Base-by-base conservation (phyloP, 2,329 filamentous ascomycete species). In the Pyrenophora seminiperda region DNA sequence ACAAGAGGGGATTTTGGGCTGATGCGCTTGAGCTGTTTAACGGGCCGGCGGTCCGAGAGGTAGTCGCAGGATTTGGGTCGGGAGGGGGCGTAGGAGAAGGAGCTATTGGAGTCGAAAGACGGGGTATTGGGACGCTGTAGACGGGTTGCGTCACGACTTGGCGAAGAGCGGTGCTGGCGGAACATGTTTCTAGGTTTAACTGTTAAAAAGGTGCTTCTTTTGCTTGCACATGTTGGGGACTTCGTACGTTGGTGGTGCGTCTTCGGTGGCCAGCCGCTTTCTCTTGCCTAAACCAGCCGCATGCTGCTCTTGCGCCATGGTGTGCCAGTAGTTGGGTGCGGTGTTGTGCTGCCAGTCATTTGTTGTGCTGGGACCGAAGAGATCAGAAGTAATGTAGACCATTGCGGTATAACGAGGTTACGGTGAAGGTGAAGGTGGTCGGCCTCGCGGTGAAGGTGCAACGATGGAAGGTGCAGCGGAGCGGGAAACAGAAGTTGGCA, bases 341-440 rank as follows among this genome's bases (percentile, higher is more conserved):
- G 27, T 20, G 29, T 41, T 48, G 27, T 54, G 43, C 3, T 42
- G 31, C 33, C 48, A 50, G 19, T 53, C 34, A 50, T 59, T 57
- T 41, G 48, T 27, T 22, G 53, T 41, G 15, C 56, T 51, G 22
- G 61, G 56, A 17, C 63, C 59, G 50, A 73, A 73, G 13, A 73
- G 64, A 22, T 70, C 64, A n/a, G 67, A 58, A 18, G 70, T 73
- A 44, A 73, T 73, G 48, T 71, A 73, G 27, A 67, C 64, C 70
- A 73, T 72, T 41, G 51, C 50, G 55, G 55, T 27, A 11, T 42
- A 36, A 47, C 47, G 36, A 46, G 32, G 45, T 48, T 34, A 42
- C 44, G 42, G 63, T 54, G 53, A 41, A 5, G 15, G 48, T 52
- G 54, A 50, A 48, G 41, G 39, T 22, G 48, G 41, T 45, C 50